These are phyloP conservation scores for Sextonia rubra DNA, from an alignment of 164 flowering plant genomes.

Conservation along the genomic window DNA sequence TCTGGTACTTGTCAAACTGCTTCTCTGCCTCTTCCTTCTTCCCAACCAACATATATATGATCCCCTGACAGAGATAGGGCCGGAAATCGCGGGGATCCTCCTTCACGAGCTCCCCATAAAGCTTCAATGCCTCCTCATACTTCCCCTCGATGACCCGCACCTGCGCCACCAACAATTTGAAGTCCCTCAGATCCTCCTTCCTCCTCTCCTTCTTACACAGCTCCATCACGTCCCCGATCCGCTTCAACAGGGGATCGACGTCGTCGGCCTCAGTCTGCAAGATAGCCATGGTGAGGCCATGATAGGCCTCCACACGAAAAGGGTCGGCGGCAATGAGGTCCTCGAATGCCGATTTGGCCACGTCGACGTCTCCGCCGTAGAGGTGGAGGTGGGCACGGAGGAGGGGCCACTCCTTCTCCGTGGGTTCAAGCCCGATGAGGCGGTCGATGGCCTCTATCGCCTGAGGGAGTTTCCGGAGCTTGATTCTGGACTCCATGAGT, in stretches of 20 bases:
- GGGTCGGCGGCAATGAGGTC: conserved; percentile 62
- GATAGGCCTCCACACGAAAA: conserved; percentile 69
- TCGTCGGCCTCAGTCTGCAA: conserved; percentile 33
- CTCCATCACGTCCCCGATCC: conserved; percentile 52
- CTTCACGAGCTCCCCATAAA: conserved; percentile 69
- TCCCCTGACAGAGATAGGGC: conserved; percentile 88
- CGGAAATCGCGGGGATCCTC: conserved; percentile 91
- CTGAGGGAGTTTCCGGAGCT: conserved; percentile 42
- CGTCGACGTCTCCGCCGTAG: conserved; percentile 44
- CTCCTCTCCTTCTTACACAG: conserved; percentile 59
- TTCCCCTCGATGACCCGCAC: conserved; percentile 57
- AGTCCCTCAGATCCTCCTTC: conserved; percentile 58
- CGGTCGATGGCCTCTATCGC: conserved; percentile 53
- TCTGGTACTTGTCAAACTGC: conserved; percentile 60
- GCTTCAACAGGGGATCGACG: conserved; percentile 39
- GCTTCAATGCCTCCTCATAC: conserved; percentile 63
- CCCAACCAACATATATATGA: conserved; percentile 66
- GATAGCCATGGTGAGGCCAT: conserved; percentile 60
- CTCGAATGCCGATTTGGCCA: conserved; percentile 53
- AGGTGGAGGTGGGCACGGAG: conserved; percentile 48
- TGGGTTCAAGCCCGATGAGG: conserved; percentile 55
- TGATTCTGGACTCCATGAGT: conserved; percentile 65
- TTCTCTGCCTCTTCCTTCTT: conserved; percentile 76
- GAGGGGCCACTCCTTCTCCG: conserved; percentile 61
- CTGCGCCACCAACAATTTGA: conserved; percentile 75